Conservation (phyloP, 352 stramenopile genomes). For the Elongisporangium undulatum region DNA sequence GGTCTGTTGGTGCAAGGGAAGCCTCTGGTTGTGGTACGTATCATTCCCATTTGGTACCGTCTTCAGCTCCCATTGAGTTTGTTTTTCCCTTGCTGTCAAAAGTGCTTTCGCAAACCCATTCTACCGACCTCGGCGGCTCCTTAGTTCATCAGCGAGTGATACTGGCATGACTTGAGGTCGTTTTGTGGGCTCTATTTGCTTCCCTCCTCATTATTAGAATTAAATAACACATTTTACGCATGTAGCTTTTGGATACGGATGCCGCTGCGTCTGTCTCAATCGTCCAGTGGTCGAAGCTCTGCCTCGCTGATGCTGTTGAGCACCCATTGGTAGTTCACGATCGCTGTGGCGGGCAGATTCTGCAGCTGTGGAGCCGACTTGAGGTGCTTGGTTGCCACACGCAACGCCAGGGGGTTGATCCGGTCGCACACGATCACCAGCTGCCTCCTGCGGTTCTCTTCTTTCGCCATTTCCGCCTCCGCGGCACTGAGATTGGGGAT, state of each 20-base stretch:
- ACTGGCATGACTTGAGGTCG: not conserved
- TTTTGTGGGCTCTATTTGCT: not conserved
- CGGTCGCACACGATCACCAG: constrained; percentile 77
- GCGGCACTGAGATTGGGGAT: constrained; percentile 54
- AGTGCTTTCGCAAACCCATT: constrained; percentile 22
- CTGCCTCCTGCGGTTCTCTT: constrained; percentile 34
- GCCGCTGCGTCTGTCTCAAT: not conserved
- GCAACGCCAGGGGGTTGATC: constrained; percentile 54
- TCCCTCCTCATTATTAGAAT: constrained; percentile 10
- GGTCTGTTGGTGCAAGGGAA: constrained; percentile 74
- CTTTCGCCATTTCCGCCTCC: constrained; percentile 41
- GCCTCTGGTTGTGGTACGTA: constrained; percentile 76
- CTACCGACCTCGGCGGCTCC: not conserved
- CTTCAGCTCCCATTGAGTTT: not conserved
- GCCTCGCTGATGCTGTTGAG: constrained; percentile 85
- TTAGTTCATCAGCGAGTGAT: not conserved
- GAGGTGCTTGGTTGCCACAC: constrained; percentile 34
- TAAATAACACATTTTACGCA: constrained; percentile 9
- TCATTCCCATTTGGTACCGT: not conserved
- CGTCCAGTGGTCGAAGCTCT: constrained; percentile 36
- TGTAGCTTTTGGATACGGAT: not conserved
- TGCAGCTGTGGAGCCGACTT: constrained; percentile 36
- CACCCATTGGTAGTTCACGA: constrained; percentile 85
- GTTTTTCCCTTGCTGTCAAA: not conserved
- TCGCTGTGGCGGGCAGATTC: constrained; percentile 24